These are phyloP conservation scores for Trichoderma arundinaceum DNA, from an alignment of 2,329 filamentous ascomycete species.

Conservation along the genomic window DNA sequence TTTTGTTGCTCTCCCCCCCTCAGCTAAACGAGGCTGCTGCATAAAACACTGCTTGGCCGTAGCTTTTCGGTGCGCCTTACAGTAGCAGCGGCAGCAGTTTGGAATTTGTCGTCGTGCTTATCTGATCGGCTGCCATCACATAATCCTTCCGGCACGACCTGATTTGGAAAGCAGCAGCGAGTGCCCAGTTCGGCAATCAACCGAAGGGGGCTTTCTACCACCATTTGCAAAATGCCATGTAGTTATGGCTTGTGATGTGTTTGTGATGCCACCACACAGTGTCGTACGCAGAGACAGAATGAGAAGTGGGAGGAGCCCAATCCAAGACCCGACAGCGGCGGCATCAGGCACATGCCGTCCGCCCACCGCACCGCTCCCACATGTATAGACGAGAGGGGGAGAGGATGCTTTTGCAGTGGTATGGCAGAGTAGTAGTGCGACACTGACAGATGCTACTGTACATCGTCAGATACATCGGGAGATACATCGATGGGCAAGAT, in stretches of 20 bases:
- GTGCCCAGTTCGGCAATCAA: constrained; percentile 23
- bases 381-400: neutral
- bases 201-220: constrained; percentile 5
- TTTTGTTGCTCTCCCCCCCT: neutral
- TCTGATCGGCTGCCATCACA: constrained; percentile 10
- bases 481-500: no score
- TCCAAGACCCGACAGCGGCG: neutral
- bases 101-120: neutral
- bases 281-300: neutral
- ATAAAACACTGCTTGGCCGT: no score
- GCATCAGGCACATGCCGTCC: neutral
- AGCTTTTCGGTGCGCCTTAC: neutral
- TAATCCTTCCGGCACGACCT: constrained; percentile 2
- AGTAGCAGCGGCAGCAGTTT: neutral
- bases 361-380: neutral
- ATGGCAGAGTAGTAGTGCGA: no score
- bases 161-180: constrained; percentile 8
- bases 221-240: neutral
- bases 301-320: neutral
- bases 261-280: neutral
- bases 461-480: no score
- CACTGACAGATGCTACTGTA: no score
- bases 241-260: neutral
- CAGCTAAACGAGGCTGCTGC: no score
- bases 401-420: no score